Percentiles rank a stretch among this genome's conserved stretches.
phyloP scores from a whole-genome alignment of 257 asterid species.

The Solanum sparsipilum region DNA sequence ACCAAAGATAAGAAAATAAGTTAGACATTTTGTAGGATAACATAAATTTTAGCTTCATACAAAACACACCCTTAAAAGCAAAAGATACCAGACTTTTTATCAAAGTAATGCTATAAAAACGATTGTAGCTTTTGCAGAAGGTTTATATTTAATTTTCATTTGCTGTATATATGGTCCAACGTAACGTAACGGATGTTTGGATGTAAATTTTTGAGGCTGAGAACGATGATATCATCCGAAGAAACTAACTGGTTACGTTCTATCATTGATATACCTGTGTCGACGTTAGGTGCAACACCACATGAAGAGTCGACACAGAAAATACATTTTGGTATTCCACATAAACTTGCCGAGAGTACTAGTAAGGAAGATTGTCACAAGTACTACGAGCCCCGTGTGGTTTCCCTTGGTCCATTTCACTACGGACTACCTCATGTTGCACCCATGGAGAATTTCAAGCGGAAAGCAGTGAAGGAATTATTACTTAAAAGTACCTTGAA shows the following conservation, averaged over 20 bases:
- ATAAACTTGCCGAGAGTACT: rapidly evolving
- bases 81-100: too few species aligned
- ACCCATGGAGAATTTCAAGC: neutral
- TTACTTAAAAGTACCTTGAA: too few species aligned
- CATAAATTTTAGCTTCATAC: too few species aligned
- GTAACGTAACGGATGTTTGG: too few species aligned
- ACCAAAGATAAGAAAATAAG: too few species aligned
- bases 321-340: rapidly evolving
- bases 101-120: neutral
- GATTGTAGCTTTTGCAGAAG: neutral
- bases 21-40: too few species aligned
- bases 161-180: too few species aligned
- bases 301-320: neutral
- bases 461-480: neutral
- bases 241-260: neutral
- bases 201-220: neutral
- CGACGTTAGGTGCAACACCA: neutral
- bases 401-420: neutral
- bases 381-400: neutral
- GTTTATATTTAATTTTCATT: too few species aligned
- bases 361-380: rapidly evolving
- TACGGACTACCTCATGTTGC: rapidly evolving
- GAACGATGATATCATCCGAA: neutral
- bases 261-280: neutral
- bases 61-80: too few species aligned